Evolutionary conservation across 2,329 filamentous ascomycete genomes (phyloP).

Genomic region (Lecanicillium sp.): DNA sequence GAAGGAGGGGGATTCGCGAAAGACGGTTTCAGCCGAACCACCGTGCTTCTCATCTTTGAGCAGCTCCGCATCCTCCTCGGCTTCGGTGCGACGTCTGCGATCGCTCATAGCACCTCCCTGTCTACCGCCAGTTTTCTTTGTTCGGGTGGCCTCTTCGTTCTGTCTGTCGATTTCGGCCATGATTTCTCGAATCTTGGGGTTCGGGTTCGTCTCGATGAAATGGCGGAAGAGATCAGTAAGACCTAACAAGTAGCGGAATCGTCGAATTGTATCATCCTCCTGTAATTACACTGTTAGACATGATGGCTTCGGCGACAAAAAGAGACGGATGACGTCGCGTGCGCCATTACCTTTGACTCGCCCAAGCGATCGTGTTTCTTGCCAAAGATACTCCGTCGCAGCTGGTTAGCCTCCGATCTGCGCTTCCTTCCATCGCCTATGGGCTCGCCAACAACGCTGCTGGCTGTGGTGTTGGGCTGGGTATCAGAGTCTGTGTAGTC

Average conservation of each 20-base stretch:
- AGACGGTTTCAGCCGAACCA: slow-evolving; percentile 77
- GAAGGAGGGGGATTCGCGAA: slow-evolving; percentile 88
- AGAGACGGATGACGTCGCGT: not conserved
- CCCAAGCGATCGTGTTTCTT: slow-evolving; percentile 90
- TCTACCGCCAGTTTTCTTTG: slow-evolving; percentile 66
- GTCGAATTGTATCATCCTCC: slow-evolving; percentile 91
- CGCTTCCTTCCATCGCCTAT: slow-evolving; percentile 71
- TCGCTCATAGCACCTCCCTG: slow-evolving; percentile 78
- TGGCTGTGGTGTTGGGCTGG: slow-evolving; percentile 63
- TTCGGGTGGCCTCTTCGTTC: slow-evolving; percentile 64
- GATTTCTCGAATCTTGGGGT: slow-evolving; percentile 88
- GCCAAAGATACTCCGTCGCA: slow-evolving; percentile 86
- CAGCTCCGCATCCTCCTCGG: slow-evolving; percentile 91
- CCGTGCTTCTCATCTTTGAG: slow-evolving; percentile 83
- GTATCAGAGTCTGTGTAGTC: slow-evolving; percentile 61
- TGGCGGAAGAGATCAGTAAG: slow-evolving; percentile 96
- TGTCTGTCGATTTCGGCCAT: slow-evolving; percentile 92
- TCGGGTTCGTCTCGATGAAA: slow-evolving; percentile 96
- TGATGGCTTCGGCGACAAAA: not conserved
- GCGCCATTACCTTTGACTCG: slow-evolving; percentile 69
- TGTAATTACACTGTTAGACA: slow-evolving; percentile 24
- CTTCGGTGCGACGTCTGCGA: slow-evolving; percentile 80
- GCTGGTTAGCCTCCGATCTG: slow-evolving; percentile 77
- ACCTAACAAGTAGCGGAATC: slow-evolving; percentile 90
- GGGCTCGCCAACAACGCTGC: slow-evolving; percentile 74